phyloP scores from a whole-genome alignment of 257 asterid species.

The Oldenlandia corymbosa region DNA sequence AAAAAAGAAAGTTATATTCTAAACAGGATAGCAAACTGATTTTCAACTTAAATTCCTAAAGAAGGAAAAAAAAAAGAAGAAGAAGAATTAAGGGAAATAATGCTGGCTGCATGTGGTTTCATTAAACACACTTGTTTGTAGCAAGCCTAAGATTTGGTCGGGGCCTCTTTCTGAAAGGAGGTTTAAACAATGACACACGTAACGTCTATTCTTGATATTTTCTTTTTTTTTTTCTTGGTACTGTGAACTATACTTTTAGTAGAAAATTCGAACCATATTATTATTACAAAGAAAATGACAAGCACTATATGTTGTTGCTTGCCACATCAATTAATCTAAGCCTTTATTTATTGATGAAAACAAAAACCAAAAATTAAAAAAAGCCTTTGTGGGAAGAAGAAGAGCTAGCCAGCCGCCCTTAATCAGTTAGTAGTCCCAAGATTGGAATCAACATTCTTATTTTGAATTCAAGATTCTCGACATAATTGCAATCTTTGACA shows the following conservation, averaged over 20 bases:
- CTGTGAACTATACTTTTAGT: background rate
- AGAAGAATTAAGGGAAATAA: too few species aligned
- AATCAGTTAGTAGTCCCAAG: too few species aligned
- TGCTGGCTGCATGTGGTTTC: background rate
- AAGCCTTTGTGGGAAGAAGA: too few species aligned
- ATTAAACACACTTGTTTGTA: background rate
- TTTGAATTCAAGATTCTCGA: slow-evolving; percentile 10
- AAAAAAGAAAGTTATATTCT: too few species aligned
- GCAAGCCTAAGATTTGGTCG: background rate
- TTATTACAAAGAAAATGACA: slow-evolving; percentile 12
- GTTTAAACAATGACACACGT: background rate
- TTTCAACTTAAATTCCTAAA: too few species aligned
- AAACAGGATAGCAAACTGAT: too few species aligned
- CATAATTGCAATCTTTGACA: slow-evolving; percentile 12
- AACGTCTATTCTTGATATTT: background rate
- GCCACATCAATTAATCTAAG: too few species aligned
- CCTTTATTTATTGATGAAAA: too few species aligned
- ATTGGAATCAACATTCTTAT: background rate
- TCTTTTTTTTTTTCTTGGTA: too few species aligned
- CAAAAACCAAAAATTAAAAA: too few species aligned
- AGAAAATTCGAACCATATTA: background rate
- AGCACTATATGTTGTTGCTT: background rate
- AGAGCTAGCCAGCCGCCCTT: too few species aligned
- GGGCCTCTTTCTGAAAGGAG: background rate
- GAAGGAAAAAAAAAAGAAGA: too few species aligned